Base-by-base conservation (phyloP, 2,329 filamentous ascomycete species). In the Exophiala mesophila region DNA sequence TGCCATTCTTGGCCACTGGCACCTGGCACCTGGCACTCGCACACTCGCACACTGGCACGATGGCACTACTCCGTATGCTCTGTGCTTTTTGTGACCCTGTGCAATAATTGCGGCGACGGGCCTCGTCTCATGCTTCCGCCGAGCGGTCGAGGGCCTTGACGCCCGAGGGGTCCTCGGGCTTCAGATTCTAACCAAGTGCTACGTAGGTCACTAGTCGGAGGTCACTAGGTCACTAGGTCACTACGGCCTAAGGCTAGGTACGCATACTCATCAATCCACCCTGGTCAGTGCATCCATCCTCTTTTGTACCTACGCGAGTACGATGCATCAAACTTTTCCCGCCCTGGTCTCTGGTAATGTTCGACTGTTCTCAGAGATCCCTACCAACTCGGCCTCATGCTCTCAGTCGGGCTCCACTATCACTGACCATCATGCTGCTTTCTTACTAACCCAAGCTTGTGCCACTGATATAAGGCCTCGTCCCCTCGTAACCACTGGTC, bases 401-500 rank as follows among this genome's bases (percentile, higher is more conserved):
- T 45, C 42, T 45, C 18, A 16, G 30, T 31, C 36, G 28, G 31
- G 40, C 21, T 43, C 40, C 40, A 43, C 40, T 37, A 23, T 32
- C 18, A 28, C 17, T 13, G 7, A 20, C 10, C 13, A 36, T 21
- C 12, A 18, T 37, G 16, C 33, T 16, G 7, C 6, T 23, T 4
- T 39, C 41, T 49, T 45, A 49, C 23, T 49, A 49, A 49, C 45
- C 45, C 37, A 38, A 41, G 31, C 31, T 38, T 7, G 12, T 43
- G 30, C 29, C 35, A 24, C 31, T 19, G 47, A 45, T 48, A 51
- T 51, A 51, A 40, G 44, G 41, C 45, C 39, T 51, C 30, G 41
- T 30, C 31, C 36, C 7, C 46, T 45, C 46, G 21, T 12, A 12
- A 26, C 23, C 39, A 32, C 38, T 39, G 37, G 33, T 31, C 39